These are phyloP conservation scores for Candida frijolesensis DNA, from an alignment of 1,139 yeast species.

Conservation along the genomic window DNA sequence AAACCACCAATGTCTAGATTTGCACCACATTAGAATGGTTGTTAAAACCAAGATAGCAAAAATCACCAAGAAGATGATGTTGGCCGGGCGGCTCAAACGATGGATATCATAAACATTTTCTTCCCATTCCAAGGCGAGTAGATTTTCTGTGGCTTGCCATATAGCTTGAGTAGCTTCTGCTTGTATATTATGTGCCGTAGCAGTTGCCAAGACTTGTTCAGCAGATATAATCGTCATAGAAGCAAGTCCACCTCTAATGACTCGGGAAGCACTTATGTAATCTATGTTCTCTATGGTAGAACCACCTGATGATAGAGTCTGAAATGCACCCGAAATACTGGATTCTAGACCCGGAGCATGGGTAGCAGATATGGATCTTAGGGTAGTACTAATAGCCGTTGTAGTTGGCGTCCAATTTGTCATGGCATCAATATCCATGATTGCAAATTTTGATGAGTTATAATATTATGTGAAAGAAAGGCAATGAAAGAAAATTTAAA, in stretches of 20 bases:
- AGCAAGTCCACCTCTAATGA: constrained; percentile 40
- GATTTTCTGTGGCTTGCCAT: constrained; percentile 34
- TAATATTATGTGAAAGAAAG: background rate
- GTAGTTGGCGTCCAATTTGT: constrained; percentile 16
- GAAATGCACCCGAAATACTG: constrained; percentile 14
- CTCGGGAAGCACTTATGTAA: constrained; percentile 23
- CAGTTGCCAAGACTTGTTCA: constrained; percentile 40
- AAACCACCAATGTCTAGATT: constrained; percentile 33
- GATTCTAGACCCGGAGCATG: constrained; percentile 21
- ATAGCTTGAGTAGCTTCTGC: constrained; percentile 36
- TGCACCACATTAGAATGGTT: constrained; percentile 21
- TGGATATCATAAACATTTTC: constrained; percentile 38
- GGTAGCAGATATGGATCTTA: constrained; percentile 19
- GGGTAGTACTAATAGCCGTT: constrained; percentile 13
- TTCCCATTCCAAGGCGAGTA: constrained; percentile 29
- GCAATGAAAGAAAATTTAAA: background rate
- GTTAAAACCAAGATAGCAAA: constrained; percentile 27
- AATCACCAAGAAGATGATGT: constrained; percentile 28
- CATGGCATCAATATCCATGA: constrained; percentile 8
- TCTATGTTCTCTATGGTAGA: constrained; percentile 16
- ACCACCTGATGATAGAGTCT: constrained; percentile 19
- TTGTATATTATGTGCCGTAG: constrained; percentile 29
- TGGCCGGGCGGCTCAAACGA: constrained; percentile 24
- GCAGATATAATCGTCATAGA: constrained; percentile 38
- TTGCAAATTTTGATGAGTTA: background rate